These are phyloP conservation scores for Eutrema heterophyllum DNA, from an alignment of 345 rosid species.

Conservation along the genomic window DNA sequence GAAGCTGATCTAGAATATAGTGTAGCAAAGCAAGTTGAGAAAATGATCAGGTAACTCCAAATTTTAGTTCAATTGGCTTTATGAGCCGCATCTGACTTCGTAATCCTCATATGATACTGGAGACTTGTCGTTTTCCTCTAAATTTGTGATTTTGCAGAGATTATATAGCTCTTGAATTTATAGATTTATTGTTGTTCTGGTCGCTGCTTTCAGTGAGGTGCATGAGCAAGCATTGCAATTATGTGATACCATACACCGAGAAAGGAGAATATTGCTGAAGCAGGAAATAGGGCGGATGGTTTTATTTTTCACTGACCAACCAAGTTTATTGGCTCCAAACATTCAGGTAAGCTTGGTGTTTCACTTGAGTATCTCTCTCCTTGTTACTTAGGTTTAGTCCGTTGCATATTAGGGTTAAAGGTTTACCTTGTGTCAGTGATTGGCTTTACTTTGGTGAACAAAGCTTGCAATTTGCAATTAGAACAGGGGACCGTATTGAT, in stretches of 20 bases:
- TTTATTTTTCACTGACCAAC: slow-evolving; percentile 95
- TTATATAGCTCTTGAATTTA: slow-evolving; percentile 6
- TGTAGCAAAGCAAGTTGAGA: slow-evolving; percentile 98
- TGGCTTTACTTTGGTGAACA: slow-evolving; percentile 3
- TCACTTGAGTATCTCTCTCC: not conserved
- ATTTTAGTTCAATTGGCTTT: not conserved
- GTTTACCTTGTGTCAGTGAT: not conserved
- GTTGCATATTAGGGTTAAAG: not conserved
- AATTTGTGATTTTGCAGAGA: not conserved
- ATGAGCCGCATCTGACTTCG: slow-evolving; percentile 1
- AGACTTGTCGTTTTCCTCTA: not conserved
- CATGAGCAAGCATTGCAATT: slow-evolving; percentile 84
- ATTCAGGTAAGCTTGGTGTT: slow-evolving; percentile 57
- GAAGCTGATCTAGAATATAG: slow-evolving; percentile 96
- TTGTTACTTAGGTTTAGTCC: slow-evolving; percentile 1
- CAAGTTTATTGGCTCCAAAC: slow-evolving; percentile 98
- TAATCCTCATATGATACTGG: slow-evolving; percentile 14
- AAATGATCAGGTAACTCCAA: slow-evolving; percentile 75
- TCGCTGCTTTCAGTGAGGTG: slow-evolving; percentile 69
- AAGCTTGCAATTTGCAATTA: not conserved
- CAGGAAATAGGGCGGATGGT: slow-evolving; percentile 99
- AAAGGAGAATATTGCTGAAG: slow-evolving; percentile 88
- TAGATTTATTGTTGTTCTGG: slow-evolving; percentile 19
- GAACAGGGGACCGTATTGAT: not conserved
- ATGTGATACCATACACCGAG: slow-evolving; percentile 79